Evolutionary conservation across 176 grass and related monocot genomes (phyloP).

Genomic region (Paspalum notatum): DNA sequence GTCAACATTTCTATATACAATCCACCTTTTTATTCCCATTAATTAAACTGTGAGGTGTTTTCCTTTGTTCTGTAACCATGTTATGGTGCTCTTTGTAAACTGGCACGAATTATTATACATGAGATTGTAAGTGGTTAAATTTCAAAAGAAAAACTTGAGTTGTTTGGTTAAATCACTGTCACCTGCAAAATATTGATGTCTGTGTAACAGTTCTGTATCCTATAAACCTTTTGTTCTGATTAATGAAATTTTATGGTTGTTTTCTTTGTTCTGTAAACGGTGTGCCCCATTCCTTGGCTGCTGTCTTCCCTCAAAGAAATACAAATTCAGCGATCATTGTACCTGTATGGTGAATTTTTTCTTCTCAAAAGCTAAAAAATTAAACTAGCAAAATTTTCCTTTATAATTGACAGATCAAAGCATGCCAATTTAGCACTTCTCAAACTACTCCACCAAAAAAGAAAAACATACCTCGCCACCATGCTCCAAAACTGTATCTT

Average conservation of each 20-base stretch:
- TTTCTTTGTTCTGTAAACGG: background rate
- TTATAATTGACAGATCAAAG: background rate
- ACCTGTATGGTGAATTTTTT: background rate
- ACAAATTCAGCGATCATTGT: background rate
- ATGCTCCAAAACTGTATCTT: constrained; percentile 94
- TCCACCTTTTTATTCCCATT: background rate
- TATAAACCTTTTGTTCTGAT: background rate
- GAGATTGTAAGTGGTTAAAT: background rate
- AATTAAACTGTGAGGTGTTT: background rate
- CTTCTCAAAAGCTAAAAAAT: background rate
- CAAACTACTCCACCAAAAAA: background rate
- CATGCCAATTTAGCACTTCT: background rate
- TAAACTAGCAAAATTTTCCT: background rate
- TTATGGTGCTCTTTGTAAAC: no score
- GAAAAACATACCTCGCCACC: constrained; percentile 77
- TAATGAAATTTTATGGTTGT: background rate
- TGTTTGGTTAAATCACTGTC: background rate
- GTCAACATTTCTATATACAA: background rate
- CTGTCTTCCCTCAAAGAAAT: background rate
- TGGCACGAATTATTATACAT: no score
- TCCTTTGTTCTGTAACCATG: background rate
- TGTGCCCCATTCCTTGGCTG: no score
- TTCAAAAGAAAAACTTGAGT: background rate
- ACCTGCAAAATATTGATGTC: background rate
- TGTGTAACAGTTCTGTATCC: background rate